Conservation (phyloP, 192 early-diverging fungal species). For the Bifiguratus adelaidae region DNA sequence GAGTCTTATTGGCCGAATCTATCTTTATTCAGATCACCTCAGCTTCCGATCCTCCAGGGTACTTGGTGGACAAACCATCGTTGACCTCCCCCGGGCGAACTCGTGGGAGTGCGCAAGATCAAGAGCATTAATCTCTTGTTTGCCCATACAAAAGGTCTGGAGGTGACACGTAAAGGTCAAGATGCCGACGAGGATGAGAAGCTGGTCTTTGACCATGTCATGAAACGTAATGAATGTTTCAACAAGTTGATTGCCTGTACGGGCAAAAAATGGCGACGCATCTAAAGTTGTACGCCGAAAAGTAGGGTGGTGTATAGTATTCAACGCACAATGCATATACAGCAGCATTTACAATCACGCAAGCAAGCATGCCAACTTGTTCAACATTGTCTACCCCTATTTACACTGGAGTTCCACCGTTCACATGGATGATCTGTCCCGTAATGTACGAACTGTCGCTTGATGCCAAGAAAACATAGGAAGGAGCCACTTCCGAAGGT, state of each 20-base stretch:
- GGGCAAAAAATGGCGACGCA: constrained; percentile 11
- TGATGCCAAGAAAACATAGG: constrained; percentile 27
- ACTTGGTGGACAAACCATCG: constrained; percentile 5
- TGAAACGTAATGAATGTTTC: constrained; percentile 15
- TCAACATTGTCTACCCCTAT: too few species aligned
- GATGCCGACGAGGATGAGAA: neutral
- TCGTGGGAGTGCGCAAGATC: constrained; percentile 13
- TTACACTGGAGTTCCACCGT: too few species aligned
- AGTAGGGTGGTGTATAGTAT: too few species aligned
- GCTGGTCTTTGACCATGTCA: constrained; percentile 11
- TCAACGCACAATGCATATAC: too few species aligned
- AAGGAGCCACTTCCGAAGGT: constrained; percentile 22
- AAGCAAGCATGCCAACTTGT: too few species aligned
- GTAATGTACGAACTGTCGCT: constrained; percentile 19
- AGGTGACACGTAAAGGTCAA: too few species aligned
- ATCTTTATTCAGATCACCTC: neutral
- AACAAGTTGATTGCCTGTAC: constrained; percentile 8
- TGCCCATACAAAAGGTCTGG: constrained; percentile 14
- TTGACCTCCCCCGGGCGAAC: constrained; percentile 9
- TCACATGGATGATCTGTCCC: constrained; percentile 23
- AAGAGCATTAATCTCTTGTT: constrained; percentile 12
- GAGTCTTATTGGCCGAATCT: constrained; percentile 1
- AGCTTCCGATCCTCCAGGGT: constrained; percentile 10
- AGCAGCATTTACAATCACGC: too few species aligned
- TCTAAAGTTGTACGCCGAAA: too few species aligned